Conservation (phyloP, 2,329 filamentous ascomycete genomes). For the Nannizzia gypsea region DNA sequence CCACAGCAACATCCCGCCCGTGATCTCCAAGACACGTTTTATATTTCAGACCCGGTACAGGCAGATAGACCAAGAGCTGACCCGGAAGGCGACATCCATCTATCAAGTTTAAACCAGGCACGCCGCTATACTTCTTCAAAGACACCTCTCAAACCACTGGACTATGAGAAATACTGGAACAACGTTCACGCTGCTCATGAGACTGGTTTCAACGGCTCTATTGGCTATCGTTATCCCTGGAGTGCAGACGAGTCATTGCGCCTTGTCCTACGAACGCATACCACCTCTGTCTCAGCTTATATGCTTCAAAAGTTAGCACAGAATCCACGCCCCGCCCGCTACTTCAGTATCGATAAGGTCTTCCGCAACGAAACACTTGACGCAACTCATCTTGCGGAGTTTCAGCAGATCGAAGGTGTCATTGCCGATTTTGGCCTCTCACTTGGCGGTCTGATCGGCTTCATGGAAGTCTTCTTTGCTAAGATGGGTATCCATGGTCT, state of each 20-base stretch:
- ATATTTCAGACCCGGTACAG: conserved; percentile 75
- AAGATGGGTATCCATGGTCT: conserved; percentile 86
- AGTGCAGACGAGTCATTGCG: conserved; percentile 72
- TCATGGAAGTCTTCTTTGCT: conserved; percentile 90
- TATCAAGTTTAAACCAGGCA: conserved; percentile 29
- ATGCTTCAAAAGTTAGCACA: conserved; percentile 83
- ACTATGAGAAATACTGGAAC: conserved; percentile 80
- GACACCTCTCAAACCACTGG: conserved; percentile 38
- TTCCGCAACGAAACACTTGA: conserved; percentile 98
- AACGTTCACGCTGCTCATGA: conserved; percentile 81
- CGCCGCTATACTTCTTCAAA: conserved; percentile 34
- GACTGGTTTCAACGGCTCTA: conserved; percentile 82
- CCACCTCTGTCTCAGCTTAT: conserved; percentile 79
- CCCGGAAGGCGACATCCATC: conserved; percentile 32
- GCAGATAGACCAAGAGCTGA: conserved; percentile 57
- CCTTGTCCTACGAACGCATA: conserved; percentile 89
- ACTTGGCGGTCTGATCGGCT: conserved; percentile 80
- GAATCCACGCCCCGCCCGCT: conserved; percentile 74
- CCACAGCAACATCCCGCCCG: conserved; percentile 96
- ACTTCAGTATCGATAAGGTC: conserved; percentile 96
- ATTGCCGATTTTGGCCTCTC: conserved; percentile 94
- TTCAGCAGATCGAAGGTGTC: conserved; percentile 97
- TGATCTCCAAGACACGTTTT: conserved; percentile 97
- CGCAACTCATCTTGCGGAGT: conserved; percentile 91
- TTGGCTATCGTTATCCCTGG: conserved; percentile 95